These are phyloP conservation scores for Trichoderma citrinoviride DNA, from an alignment of 2,329 filamentous ascomycete genomes.

Conservation along the genomic window DNA sequence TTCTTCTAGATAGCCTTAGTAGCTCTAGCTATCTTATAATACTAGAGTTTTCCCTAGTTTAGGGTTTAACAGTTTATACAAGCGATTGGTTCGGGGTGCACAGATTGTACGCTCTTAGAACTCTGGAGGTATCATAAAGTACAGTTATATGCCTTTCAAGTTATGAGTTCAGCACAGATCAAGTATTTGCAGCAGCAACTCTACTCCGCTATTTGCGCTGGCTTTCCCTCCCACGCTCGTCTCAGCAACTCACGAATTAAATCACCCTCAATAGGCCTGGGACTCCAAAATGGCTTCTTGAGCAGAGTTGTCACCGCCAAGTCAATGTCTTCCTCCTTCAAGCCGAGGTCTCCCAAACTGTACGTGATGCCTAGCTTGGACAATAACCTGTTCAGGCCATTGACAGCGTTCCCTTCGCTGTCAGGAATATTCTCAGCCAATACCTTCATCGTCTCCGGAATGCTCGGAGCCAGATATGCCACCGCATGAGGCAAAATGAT, in stretches of 20 bases:
- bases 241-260: constrained; percentile 55
- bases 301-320: constrained; percentile 58
- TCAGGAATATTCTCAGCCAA: constrained; percentile 54
- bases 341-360: constrained; percentile 53
- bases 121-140: too few relatives aligned
- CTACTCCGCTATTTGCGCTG: neutral
- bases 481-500: constrained; percentile 61
- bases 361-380: constrained; percentile 51
- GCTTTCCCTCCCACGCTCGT: constrained; percentile 59
- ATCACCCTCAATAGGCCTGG: constrained; percentile 50
- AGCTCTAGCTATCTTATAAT: too few relatives aligned
- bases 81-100: too few relatives aligned
- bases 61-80: too few relatives aligned
- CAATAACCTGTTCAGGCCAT: constrained; percentile 55
- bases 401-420: constrained; percentile 56
- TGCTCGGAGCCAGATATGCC: constrained; percentile 58
- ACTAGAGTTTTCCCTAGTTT: too few relatives aligned
- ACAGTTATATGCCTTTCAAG: too few relatives aligned
- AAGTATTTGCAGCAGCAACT: too few relatives aligned
- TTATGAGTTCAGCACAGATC: too few relatives aligned
- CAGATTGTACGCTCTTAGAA: too few relatives aligned
- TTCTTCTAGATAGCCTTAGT: too few relatives aligned
- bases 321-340: constrained; percentile 60
- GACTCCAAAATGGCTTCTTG: constrained; percentile 59
- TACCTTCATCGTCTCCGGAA: constrained; percentile 51